Percentiles rank a stretch among this genome's conserved stretches.
Evolutionary conservation across 2,329 filamentous ascomycete species (phyloP).

Genomic region (Fusarium luffae): DNA sequence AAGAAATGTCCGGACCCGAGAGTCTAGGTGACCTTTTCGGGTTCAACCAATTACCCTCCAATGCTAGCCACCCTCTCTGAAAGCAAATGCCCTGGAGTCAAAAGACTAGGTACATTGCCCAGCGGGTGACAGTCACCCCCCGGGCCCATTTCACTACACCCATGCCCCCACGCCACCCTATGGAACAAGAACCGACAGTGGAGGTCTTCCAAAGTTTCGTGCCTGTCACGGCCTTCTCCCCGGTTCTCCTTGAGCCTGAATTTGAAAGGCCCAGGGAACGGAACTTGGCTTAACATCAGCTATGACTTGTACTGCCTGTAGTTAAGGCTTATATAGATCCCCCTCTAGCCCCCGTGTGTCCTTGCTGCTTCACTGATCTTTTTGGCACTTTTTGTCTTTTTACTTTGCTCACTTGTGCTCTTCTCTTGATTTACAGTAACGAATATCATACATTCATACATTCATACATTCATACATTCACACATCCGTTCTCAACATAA

Average conservation of each 20-base stretch:
- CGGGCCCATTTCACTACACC: slow-evolving; percentile 37
- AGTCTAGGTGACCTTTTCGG: slow-evolving; percentile 4
- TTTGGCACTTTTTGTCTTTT: slow-evolving; percentile 20
- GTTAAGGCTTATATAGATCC: slow-evolving; percentile 44
- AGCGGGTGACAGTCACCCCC: slow-evolving; percentile 35
- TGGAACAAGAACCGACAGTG: slow-evolving; percentile 33
- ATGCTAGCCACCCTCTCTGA: slow-evolving; percentile 7
- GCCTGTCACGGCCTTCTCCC: slow-evolving; percentile 44
- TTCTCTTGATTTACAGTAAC: slow-evolving; percentile 12
- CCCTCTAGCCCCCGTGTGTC: slow-evolving; percentile 25
- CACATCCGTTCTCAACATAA: background rate
- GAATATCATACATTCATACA: background rate
- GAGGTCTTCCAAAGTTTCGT: slow-evolving; percentile 27
- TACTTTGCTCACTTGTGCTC: background rate
- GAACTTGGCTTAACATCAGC: slow-evolving; percentile 4
- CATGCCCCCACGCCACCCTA: slow-evolving; percentile 38
- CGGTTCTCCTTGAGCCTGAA: slow-evolving; percentile 42
- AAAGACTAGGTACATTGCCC: background rate
- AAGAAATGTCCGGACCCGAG: slow-evolving; percentile 4
- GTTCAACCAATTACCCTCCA: slow-evolving; percentile 1
- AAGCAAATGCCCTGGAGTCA: slow-evolving; percentile 9
- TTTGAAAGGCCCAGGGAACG: slow-evolving; percentile 1
- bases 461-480: background rate
- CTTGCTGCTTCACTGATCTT: slow-evolving; percentile 19
- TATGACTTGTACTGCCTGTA: slow-evolving; percentile 38